Conservation (phyloP, 495 filamentous ascomycete genomes). For the Achaetomiella virescens region DNA sequence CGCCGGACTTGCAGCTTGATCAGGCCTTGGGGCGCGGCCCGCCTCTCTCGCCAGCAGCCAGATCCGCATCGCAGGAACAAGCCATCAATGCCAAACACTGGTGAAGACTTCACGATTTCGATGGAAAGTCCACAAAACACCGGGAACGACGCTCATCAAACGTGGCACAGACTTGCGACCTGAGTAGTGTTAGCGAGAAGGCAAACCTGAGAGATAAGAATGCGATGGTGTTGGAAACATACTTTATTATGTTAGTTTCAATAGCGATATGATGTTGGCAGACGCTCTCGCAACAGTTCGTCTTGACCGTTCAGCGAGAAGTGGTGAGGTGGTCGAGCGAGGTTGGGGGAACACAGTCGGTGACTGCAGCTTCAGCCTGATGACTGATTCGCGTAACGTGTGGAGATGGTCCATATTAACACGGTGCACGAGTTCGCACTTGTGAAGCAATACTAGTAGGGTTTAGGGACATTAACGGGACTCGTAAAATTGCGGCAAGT, state of each 20-base stretch:
- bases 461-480: not conserved
- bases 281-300: not conserved
- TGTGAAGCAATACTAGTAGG: too few relatives aligned
- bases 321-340: slow-evolving; percentile 15
- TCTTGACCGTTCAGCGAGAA: slow-evolving; percentile 11
- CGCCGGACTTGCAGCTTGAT: slow-evolving; percentile 19
- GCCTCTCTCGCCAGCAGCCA: slow-evolving; percentile 13
- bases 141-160: not conserved
- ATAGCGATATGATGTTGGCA: not conserved
- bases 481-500: not conserved
- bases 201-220: not conserved
- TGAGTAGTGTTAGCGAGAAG: slow-evolving; percentile 10
- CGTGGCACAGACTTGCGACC: not conserved
- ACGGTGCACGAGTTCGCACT: too few relatives aligned
- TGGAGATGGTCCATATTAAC: not conserved
- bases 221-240: not conserved
- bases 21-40: slow-evolving; percentile 14
- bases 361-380: not conserved
- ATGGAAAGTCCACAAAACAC: not conserved
- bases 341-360: slow-evolving; percentile 7
- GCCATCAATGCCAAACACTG: slow-evolving; percentile 11
- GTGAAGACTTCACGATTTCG: slow-evolving; percentile 8
- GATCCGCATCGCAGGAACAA: slow-evolving; percentile 21
- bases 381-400: slow-evolving; percentile 17
- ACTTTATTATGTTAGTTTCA: not conserved